phyloP scores from a whole-genome alignment of 2,329 filamentous ascomycete genomes.

The Claviceps arundinis region DNA sequence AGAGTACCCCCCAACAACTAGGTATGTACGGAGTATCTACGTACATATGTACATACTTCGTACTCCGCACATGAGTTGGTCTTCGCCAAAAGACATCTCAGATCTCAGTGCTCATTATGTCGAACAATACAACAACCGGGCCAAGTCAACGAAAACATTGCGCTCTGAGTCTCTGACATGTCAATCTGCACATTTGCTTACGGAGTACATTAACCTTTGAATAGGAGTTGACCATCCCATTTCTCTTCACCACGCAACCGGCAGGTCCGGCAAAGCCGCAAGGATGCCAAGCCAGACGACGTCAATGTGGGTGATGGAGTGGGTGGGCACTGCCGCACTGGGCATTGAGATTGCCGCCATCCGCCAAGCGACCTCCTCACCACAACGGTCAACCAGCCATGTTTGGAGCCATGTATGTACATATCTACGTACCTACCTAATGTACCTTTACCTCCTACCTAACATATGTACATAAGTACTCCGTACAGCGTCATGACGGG shows the following conservation, averaged over 20 bases:
- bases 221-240: neutral
- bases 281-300: neutral
- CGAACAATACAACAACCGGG: neutral
- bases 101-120: neutral
- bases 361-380: neutral
- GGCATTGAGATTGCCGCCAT: neutral
- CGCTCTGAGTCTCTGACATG: neutral
- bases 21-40: too few relatives aligned
- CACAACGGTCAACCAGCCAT: neutral
- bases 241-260: neutral
- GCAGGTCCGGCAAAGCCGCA: neutral
- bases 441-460: too few relatives aligned
- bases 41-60: too few relatives aligned
- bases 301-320: neutral
- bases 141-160: neutral
- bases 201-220: neutral
- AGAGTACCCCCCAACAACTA: too few relatives aligned
- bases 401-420: neutral
- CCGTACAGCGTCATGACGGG: neutral
- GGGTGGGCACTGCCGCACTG: neutral
- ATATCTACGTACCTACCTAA: too few relatives aligned
- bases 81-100: neutral
- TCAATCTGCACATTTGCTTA: neutral
- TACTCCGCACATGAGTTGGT: too few relatives aligned
- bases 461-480: too few relatives aligned